Percentiles rank a stretch among this genome's conserved stretches.
Conservation (phyloP, 2,329 filamentous ascomycete species). For the Colletotrichum sidae region DNA sequence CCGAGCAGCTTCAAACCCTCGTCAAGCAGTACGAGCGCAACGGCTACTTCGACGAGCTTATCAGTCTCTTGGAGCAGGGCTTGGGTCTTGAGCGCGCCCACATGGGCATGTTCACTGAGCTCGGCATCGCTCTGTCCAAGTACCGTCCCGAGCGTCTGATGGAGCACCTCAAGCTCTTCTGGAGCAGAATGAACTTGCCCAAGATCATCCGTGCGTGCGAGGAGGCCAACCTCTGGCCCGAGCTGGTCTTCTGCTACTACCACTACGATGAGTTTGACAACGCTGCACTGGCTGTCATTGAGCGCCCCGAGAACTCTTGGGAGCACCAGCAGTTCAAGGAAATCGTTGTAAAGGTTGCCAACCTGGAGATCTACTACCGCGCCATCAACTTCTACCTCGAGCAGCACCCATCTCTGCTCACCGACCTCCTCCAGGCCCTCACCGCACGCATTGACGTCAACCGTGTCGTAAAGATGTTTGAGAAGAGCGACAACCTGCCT, state of each 20-base stretch:
- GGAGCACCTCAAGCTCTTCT: constrained; percentile 99
- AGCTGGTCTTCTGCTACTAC: constrained; percentile 97
- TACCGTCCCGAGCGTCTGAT: constrained; percentile 96
- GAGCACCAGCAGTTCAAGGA: constrained; percentile 99
- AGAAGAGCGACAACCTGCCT: constrained; percentile 97
- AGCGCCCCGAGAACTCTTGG: constrained; percentile 97
- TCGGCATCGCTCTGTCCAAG: constrained; percentile 91
- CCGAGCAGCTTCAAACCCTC: constrained; percentile 91
- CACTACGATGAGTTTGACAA: constrained; percentile 99
- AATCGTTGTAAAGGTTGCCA: constrained; percentile 96
- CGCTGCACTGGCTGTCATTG: constrained; percentile 96
- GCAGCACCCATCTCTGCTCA: constrained; percentile 94
- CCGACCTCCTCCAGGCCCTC: constrained; percentile 91
- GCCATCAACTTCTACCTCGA: constrained; percentile 97
- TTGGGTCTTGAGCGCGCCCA: constrained; percentile 92
- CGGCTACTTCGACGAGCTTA: constrained; percentile 98
- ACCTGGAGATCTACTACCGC: constrained; percentile 98
- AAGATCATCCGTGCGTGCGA: constrained; percentile 96
- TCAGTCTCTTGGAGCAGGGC: constrained; percentile 91
- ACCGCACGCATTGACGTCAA: constrained; percentile 98
- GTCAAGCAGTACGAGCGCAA: constrained; percentile 97
- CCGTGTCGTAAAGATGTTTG: constrained; percentile 98
- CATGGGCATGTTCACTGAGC: constrained; percentile 96
- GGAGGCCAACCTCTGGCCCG: constrained; percentile 95
- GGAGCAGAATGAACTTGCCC: constrained; percentile 96